A percentile compares a stretch with the other conserved stretches of the same genome.
These are phyloP conservation scores for Brassica juncea DNA, from an alignment of 345 rosid genomes.

Conservation along the genomic window DNA sequence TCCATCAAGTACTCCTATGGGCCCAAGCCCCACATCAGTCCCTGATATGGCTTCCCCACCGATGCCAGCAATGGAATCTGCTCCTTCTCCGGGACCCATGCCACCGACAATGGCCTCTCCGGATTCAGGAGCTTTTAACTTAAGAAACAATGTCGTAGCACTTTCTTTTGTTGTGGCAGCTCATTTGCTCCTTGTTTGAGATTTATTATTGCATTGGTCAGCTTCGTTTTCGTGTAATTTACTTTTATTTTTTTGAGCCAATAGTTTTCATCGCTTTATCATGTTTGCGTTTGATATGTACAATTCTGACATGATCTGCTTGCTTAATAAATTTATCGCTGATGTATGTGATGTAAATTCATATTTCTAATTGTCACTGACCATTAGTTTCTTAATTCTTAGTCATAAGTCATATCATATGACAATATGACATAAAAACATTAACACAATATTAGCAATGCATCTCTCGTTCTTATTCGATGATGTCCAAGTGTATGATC, in stretches of 20 bases:
- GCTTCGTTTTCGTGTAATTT: slow-evolving; percentile 14
- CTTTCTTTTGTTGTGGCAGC: slow-evolving; percentile 27
- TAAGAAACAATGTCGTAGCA: slow-evolving; percentile 23
- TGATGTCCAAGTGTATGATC: too few species aligned
- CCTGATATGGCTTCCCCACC: slow-evolving; percentile 37
- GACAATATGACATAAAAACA: too few species aligned
- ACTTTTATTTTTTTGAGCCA: slow-evolving; percentile 8
- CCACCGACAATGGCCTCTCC: slow-evolving; percentile 32
- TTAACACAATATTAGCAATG: too few species aligned
- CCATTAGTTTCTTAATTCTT: too few species aligned
- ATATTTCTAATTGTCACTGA: slow-evolving; percentile 11
- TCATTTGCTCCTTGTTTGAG: slow-evolving; percentile 33
- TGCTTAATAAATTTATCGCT: slow-evolving; percentile 19
- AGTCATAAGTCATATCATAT: too few species aligned
- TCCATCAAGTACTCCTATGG: neutral
- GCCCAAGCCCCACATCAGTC: neutral
- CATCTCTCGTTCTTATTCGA: too few species aligned
- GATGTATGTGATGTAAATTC: slow-evolving; percentile 29
- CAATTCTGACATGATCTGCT: slow-evolving; percentile 36
- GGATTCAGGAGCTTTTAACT: slow-evolving; percentile 29
- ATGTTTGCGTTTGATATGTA: slow-evolving; percentile 32
- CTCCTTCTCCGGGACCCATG: slow-evolving; percentile 33
- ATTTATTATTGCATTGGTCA: slow-evolving; percentile 13
- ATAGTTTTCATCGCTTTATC: slow-evolving; percentile 23
- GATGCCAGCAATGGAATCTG: slow-evolving; percentile 27